Conservation (phyloP, 2,329 filamentous ascomycete genomes). For the Cercospora citrullina region DNA sequence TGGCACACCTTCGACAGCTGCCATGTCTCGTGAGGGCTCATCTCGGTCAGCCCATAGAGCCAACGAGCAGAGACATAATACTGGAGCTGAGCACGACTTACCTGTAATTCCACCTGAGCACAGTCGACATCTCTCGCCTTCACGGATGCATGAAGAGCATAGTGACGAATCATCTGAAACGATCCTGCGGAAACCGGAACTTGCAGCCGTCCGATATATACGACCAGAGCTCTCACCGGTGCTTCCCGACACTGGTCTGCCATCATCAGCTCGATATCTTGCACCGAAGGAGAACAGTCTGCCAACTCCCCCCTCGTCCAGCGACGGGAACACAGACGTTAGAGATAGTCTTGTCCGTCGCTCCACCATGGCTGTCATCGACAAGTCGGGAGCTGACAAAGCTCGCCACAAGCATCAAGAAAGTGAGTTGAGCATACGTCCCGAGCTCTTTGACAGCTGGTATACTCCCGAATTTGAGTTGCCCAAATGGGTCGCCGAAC, state of each 20-base stretch:
- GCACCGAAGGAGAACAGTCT: constrained; percentile 25
- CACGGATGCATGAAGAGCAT: constrained; percentile 19
- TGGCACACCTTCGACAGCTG: constrained; percentile 35
- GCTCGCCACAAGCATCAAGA: constrained; percentile 22
- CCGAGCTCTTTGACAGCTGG: constrained; percentile 40
- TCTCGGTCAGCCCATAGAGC: constrained; percentile 28
- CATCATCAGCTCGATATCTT: constrained; percentile 7
- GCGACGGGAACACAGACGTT: constrained; percentile 10
- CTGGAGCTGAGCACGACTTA: constrained; percentile 30
- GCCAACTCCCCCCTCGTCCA: constrained; percentile 17
- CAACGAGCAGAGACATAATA: constrained; percentile 37
- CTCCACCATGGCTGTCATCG: constrained; percentile 9
- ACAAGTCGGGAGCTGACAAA: constrained; percentile 8
- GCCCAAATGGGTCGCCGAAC: constrained; percentile 33
- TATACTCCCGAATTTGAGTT: constrained; percentile 34
- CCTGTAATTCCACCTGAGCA: constrained; percentile 18
- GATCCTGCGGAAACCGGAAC: constrained; percentile 20
- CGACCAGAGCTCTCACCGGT: constrained; percentile 33
- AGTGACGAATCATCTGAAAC: constrained; percentile 26
- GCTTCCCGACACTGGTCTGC: constrained; percentile 25
- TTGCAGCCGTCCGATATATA: constrained; percentile 21
- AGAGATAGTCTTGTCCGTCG: constrained; percentile 12
- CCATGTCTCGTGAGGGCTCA: constrained; percentile 41
- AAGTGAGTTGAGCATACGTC: constrained; percentile 28
- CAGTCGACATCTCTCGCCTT: constrained; percentile 22